Evolutionary conservation across 2,329 filamentous ascomycete genomes (phyloP).

Genomic region (Hypoxylon sp.): DNA sequence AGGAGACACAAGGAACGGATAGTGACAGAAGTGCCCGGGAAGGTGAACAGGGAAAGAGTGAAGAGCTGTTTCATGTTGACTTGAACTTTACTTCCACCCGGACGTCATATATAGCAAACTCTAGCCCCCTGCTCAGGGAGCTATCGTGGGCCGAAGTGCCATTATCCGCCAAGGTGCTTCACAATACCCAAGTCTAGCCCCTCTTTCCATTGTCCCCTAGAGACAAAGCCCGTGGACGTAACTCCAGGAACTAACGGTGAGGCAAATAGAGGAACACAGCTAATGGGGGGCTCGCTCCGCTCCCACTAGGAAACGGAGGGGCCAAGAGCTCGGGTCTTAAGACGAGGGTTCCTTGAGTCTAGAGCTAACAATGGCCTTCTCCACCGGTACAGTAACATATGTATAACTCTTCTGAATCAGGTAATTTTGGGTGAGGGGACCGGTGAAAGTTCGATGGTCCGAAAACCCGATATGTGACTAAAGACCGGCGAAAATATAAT

Average conservation of each 20-base stretch:
- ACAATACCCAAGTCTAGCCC: slow-evolving; percentile 32
- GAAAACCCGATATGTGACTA: slow-evolving; percentile 36
- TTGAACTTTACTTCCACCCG: slow-evolving; percentile 15
- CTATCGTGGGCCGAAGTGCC: slow-evolving; percentile 37
- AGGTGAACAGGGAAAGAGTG: slow-evolving; percentile 9
- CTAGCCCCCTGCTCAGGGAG: slow-evolving; percentile 18
- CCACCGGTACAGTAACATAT: slow-evolving; percentile 37
- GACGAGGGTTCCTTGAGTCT: slow-evolving; percentile 34
- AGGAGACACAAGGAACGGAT: slow-evolving; percentile 5
- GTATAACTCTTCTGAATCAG: slow-evolving; percentile 27
- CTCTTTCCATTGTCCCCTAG: slow-evolving; percentile 26
- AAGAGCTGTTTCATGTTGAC: slow-evolving; percentile 18
- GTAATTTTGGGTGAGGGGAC: slow-evolving; percentile 33
- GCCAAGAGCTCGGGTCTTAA: slow-evolving; percentile 29
- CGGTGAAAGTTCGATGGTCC: slow-evolving; percentile 32
- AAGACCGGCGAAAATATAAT: slow-evolving; percentile 25
- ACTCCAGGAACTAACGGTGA: slow-evolving; percentile 30
- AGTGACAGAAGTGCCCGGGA: slow-evolving; percentile 9
- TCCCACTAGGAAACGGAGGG: slow-evolving; percentile 29
- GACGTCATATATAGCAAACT: slow-evolving; percentile 37
- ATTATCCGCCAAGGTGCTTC: slow-evolving; percentile 35
- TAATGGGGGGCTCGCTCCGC: slow-evolving; percentile 34
- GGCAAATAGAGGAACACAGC: slow-evolving; percentile 28
- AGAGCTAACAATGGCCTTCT: slow-evolving; percentile 34
- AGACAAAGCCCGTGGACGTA: slow-evolving; percentile 23